Evolutionary conservation across 257 asterid species (phyloP).

Genomic region (Eustoma russellianum): DNA sequence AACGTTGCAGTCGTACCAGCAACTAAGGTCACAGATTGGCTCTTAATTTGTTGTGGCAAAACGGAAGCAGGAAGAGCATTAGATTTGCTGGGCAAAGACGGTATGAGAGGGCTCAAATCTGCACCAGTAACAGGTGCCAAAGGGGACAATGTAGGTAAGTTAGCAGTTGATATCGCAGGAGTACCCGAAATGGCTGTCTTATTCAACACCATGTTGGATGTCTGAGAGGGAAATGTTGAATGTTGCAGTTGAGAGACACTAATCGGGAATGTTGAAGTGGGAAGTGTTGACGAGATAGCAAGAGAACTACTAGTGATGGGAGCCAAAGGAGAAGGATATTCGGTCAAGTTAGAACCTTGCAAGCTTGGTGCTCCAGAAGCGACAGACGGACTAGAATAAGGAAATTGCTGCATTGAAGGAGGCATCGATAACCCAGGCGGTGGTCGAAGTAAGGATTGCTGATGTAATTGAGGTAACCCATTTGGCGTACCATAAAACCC

Average conservation of each 20-base stretch:
- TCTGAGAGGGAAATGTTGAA: slow-evolving; percentile 36
- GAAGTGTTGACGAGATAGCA: slow-evolving; percentile 38
- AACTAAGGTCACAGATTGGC: slow-evolving; percentile 35
- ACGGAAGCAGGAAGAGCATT: slow-evolving; percentile 26
- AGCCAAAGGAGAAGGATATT: slow-evolving; percentile 36
- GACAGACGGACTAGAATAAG: slow-evolving; percentile 53
- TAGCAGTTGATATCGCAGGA: slow-evolving; percentile 28
- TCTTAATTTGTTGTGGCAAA: slow-evolving; percentile 27
- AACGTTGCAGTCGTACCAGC: slow-evolving; percentile 30
- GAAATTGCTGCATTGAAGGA: slow-evolving; percentile 80
- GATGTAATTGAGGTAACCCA: slow-evolving; percentile 70
- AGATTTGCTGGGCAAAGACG: slow-evolving; percentile 38
- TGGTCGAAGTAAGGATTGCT: slow-evolving; percentile 72
- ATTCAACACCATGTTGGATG: slow-evolving; percentile 28
- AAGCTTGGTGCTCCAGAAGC: slow-evolving; percentile 37
- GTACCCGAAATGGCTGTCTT: slow-evolving; percentile 40
- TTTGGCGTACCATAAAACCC: slow-evolving; percentile 82
- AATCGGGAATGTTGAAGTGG: slow-evolving; percentile 42
- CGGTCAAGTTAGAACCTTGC: slow-evolving; percentile 47
- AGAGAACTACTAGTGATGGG: slow-evolving; percentile 35
- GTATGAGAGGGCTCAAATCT: slow-evolving; percentile 28
- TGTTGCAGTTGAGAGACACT: slow-evolving; percentile 44
- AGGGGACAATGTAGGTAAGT: slow-evolving; percentile 35
- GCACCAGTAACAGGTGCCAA: slow-evolving; percentile 25
- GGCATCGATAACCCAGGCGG: slow-evolving; percentile 70